phyloP scores from a whole-genome alignment of 148 eudicot species.

The Fagopyrum homotropicum region DNA sequence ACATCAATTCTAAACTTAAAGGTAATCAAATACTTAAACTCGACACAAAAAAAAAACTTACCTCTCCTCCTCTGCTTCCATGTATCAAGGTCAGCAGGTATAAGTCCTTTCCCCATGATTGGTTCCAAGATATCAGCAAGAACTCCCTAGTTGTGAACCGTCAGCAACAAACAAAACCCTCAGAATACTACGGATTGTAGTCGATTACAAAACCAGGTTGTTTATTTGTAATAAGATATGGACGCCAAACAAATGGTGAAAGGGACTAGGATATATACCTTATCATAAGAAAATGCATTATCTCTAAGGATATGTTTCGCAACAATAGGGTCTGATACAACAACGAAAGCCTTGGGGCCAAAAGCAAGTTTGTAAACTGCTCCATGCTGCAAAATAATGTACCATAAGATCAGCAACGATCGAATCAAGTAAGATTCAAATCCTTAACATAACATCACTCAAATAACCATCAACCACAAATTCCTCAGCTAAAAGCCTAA shows the following conservation, averaged over 20 bases:
- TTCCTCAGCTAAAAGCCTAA: not conserved
- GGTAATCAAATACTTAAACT: not conserved
- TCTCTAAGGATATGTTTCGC: slow-evolving; percentile 86
- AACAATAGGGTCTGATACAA: slow-evolving; percentile 93
- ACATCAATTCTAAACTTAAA: not conserved
- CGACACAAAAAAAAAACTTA: slow-evolving; percentile 22
- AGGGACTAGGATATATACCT: slow-evolving; percentile 38
- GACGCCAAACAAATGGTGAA: not conserved
- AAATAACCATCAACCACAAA: not conserved
- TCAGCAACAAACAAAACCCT: not conserved
- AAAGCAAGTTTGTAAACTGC: slow-evolving; percentile 97
- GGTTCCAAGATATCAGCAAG: slow-evolving; percentile 98
- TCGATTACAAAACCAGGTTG: not conserved
- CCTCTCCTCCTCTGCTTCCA: slow-evolving; percentile 99
- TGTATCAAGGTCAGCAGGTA: slow-evolving; percentile 92
- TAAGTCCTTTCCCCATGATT: slow-evolving; percentile 99
- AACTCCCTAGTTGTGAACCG: slow-evolving; percentile 55
- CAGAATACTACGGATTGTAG: not conserved
- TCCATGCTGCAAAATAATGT: slow-evolving; percentile 65
- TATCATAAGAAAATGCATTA: slow-evolving; percentile 95
- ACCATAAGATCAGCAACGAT: not conserved
- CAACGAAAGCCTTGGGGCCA: slow-evolving; percentile 98
- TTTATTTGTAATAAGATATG: not conserved
- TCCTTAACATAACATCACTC: not conserved
- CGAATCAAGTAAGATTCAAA: not conserved